Conservation (phyloP, 139 green algal genomes). For the Pseudopediastrum boryanum region DNA sequence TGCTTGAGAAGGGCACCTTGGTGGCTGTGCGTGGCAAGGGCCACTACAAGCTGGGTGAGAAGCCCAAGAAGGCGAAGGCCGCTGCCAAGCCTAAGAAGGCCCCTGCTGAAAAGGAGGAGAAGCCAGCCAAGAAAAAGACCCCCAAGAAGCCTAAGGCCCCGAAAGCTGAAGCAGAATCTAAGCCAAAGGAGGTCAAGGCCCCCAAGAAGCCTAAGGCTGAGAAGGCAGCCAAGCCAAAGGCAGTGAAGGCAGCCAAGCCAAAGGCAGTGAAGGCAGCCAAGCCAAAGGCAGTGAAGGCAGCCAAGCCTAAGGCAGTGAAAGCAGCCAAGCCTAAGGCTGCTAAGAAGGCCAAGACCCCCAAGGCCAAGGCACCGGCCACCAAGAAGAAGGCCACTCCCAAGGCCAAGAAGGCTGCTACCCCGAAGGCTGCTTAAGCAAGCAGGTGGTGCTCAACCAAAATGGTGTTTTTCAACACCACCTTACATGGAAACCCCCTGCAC, state of each 20-base stretch:
- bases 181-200: constrained; percentile 7
- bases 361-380: constrained; percentile 6
- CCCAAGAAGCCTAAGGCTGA: constrained; percentile 14
- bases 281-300: constrained; percentile 5
- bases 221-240: too few relatives aligned
- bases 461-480: too few relatives aligned
- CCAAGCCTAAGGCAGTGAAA: background rate
- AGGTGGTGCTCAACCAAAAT: too few relatives aligned
- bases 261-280: constrained; percentile 7
- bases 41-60: constrained; percentile 35
- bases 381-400: too few relatives aligned
- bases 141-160: constrained; percentile 15
- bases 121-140: too few relatives aligned
- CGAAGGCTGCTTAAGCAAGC: too few relatives aligned
- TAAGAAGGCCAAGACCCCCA: constrained; percentile 15
- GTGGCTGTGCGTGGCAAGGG: constrained; percentile 1
- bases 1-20: constrained; percentile 29
- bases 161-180: constrained; percentile 9
- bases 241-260: background rate
- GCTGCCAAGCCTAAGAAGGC: constrained; percentile 25
- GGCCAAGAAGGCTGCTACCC: too few relatives aligned
- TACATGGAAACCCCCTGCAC: too few relatives aligned
- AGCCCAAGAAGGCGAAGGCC: constrained; percentile 41
- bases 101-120: too few relatives aligned
- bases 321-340: constrained; percentile 6